Evolutionary conservation across 805 yeast species (phyloP).

Genomic region (Lipomyces yamanashiensis): DNA sequence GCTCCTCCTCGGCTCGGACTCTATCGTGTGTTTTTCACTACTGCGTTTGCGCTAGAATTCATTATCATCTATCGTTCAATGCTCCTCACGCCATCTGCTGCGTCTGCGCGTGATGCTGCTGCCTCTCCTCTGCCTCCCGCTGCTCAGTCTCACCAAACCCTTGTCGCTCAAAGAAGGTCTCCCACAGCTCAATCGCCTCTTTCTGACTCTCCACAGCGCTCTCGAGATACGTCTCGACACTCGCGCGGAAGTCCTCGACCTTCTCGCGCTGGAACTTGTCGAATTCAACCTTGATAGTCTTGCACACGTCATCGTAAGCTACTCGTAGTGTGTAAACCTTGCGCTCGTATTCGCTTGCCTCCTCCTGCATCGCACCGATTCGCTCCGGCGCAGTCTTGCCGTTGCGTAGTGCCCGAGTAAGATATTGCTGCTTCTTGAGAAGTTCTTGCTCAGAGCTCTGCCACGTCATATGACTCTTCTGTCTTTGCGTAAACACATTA

Average conservation of each 20-base stretch:
- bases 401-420: slow-evolving; percentile 53
- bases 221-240: slow-evolving; percentile 89
- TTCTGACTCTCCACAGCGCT: slow-evolving; percentile 91
- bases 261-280: slow-evolving; percentile 72
- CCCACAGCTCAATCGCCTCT: slow-evolving; percentile 61
- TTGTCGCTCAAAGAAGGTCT: slow-evolving; percentile 64
- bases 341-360: slow-evolving; percentile 59
- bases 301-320: slow-evolving; percentile 66
- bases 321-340: slow-evolving; percentile 59
- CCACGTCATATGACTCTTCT: slow-evolving; percentile 56
- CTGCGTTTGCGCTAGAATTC: not conserved
- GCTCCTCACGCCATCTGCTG: slow-evolving; percentile 10
- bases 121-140: slow-evolving; percentile 19
- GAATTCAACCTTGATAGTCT: slow-evolving; percentile 69
- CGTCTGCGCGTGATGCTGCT: slow-evolving; percentile 12
- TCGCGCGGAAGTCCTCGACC: slow-evolving; percentile 80
- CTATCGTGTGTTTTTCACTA: not conserved
- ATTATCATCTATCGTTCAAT: not conserved
- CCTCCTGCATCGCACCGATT: slow-evolving; percentile 59
- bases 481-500: slow-evolving; percentile 73
- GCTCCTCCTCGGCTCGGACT: slow-evolving; percentile 5
- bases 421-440: slow-evolving; percentile 52
- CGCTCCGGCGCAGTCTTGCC: slow-evolving; percentile 67
- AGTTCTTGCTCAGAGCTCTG: slow-evolving; percentile 54
- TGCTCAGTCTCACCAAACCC: slow-evolving; percentile 37